phyloP scores from a whole-genome alignment of 2,329 filamentous ascomycete species.

The Colletotrichum sp. region DNA sequence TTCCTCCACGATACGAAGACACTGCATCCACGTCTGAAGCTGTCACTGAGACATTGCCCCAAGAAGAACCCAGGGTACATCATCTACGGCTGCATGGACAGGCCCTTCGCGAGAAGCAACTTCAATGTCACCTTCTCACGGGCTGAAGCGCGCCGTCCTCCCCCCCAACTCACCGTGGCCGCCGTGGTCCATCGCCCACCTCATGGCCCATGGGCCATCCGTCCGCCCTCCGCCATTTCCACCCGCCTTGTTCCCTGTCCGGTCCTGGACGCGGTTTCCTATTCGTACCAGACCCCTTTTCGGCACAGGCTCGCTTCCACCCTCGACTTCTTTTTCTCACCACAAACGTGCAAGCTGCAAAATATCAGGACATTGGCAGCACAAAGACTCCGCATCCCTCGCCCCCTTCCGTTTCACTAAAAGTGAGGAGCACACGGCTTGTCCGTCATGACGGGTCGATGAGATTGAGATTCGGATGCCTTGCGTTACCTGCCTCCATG shows the following conservation, averaged over 20 bases:
- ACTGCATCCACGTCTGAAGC: neutral
- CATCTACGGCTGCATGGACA: neutral
- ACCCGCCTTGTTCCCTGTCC: neutral
- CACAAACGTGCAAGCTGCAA: neutral
- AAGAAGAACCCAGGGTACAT: neutral
- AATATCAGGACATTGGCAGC: constrained; percentile 4
- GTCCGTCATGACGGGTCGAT: neutral
- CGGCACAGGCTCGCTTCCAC: neutral
- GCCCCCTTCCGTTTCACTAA: constrained; percentile 16
- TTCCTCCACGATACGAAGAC: neutral
- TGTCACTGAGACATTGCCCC: neutral
- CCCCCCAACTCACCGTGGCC: neutral
- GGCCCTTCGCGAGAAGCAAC: constrained; percentile 2
- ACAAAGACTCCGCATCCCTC: constrained; percentile 15
- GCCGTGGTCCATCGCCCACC: neutral
- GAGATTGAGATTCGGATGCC: neutral
- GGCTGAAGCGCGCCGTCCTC: neutral
- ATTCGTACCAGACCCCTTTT: neutral
- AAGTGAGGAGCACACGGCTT: neutral
- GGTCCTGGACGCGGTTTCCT: neutral
- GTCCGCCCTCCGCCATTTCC: neutral
- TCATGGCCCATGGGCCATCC: neutral
- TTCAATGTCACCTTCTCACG: neutral
- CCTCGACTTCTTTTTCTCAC: neutral
- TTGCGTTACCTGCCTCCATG: neutral